Evolutionary conservation across 106 monocot species (phyloP).

Genomic region (Dendrobium huoshanense): DNA sequence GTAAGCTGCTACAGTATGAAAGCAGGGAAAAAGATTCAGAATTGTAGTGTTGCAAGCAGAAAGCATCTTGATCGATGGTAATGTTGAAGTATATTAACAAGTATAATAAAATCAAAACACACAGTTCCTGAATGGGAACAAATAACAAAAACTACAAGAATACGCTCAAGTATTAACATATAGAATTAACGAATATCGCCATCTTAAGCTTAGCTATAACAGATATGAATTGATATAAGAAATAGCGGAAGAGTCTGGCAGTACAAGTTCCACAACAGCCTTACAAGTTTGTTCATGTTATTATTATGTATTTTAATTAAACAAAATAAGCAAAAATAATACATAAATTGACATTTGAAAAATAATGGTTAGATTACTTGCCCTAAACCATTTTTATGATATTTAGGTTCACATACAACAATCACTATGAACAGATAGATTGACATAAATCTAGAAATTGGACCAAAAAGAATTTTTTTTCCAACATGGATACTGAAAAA

Average conservation of each 20-base stretch:
- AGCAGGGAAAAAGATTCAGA: not conserved
- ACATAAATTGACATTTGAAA: not conserved
- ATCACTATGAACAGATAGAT: not conserved
- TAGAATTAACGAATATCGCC: not conserved
- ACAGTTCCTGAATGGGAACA: not conserved
- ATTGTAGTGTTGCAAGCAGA: not conserved
- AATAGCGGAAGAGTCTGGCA: not conserved
- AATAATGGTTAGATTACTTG: not conserved
- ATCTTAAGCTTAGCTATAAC: not conserved
- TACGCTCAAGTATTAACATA: not conserved
- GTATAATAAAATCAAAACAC: not conserved
- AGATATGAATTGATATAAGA: not conserved
- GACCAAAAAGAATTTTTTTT: not conserved
- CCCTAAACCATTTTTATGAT: not conserved
- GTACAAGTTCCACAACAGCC: not conserved
- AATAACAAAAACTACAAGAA: not conserved
- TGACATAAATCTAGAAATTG: not conserved
- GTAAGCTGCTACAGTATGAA: not conserved
- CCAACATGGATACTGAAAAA: not conserved
- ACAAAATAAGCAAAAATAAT: not conserved
- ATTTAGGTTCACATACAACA: not conserved
- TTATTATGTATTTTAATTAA: not conserved
- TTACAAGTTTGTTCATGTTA: not conserved
- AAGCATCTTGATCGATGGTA: not conserved
- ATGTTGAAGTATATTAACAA: not conserved